A percentile compares a stretch with the other conserved stretches of the same genome.
phyloP scores from a whole-genome alignment of 1,284 basidiomycete genomes.

The Fomes fomentarius region DNA sequence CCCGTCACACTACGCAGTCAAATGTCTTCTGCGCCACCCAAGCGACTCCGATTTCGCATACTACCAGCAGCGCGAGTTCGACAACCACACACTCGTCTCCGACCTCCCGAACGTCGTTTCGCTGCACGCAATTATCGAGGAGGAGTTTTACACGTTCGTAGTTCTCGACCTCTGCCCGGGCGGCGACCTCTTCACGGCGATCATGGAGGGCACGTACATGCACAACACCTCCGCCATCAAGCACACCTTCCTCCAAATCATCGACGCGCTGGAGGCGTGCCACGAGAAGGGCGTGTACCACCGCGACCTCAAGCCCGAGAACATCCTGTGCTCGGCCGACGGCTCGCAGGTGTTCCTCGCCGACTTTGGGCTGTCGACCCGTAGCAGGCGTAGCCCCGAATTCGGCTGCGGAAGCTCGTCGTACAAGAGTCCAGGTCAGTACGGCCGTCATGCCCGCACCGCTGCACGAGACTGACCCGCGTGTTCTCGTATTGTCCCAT shows the following conservation, averaged over 20 bases:
- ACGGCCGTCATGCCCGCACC: background rate
- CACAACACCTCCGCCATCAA: slow-evolving; percentile 51
- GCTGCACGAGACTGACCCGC: background rate
- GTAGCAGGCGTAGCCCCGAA: slow-evolving; percentile 47
- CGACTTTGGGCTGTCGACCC: slow-evolving; percentile 75
- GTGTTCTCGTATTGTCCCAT: background rate
- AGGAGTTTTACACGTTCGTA: slow-evolving; percentile 58
- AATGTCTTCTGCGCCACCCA: slow-evolving; percentile 63
- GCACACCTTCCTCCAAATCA: slow-evolving; percentile 56
- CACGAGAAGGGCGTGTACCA: slow-evolving; percentile 65
- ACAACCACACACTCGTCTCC: slow-evolving; percentile 55
- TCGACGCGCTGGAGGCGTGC: slow-evolving; percentile 65
- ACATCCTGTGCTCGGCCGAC: slow-evolving; percentile 55
- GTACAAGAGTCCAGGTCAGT: slow-evolving; percentile 63
- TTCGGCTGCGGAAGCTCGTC: slow-evolving; percentile 58
- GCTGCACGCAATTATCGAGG: slow-evolving; percentile 60
- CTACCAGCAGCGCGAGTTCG: slow-evolving; percentile 33
- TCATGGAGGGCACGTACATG: slow-evolving; percentile 54
- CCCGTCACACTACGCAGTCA: slow-evolving; percentile 53
- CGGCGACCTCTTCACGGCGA: slow-evolving; percentile 69
- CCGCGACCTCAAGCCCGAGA: slow-evolving; percentile 76
- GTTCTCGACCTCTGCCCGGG: slow-evolving; percentile 64
- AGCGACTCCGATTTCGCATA: slow-evolving; percentile 57
- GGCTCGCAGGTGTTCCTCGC: slow-evolving; percentile 54
- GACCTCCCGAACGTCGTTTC: slow-evolving; percentile 61